Base-by-base conservation (phyloP, 345 rosid genomes). In the Salix purpurea region DNA sequence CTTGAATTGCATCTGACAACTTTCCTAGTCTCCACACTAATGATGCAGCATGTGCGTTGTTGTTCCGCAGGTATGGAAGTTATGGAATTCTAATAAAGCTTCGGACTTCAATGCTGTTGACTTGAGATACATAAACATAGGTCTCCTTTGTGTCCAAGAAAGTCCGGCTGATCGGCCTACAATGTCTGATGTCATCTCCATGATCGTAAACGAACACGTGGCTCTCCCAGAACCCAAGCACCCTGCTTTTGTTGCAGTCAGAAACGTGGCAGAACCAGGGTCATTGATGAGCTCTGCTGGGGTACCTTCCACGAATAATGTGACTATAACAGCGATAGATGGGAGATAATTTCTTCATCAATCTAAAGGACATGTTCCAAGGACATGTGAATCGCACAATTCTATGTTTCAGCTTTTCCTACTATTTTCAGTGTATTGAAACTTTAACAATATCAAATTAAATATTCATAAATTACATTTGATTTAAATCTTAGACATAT, bases 121-220 rank as follows among this genome's bases (percentile, higher is more conserved):
- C 8, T 24, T 54, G 61, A 14, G 61, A 54, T 54, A 19, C 61
- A 18, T 54, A 15, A 54, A 54, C 61, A 54, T 54, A n/a, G 61
- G 61, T 0, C 61, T 54, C 16, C 61, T 54, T 54, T 54, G 61
- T 19, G 61, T 54, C 44, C 76, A 73, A 19, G 76, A 73, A 28
- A 52, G 62, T 40, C 76, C 76, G 3, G 6, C 6, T 61, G 76
- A 62, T 40, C 58, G 76, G 40, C 76, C 76, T 23, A 73, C 69
- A 39, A 73, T 62, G 69, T 73, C 69, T 26, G 40, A 37, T 66
- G 76, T 73, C 32, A 56, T 73, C 7, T n/a, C 40, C 37, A 62
- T 73, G 69, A 42, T 73, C 37, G 62, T 16, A 11, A 42, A 36
- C 28, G 76, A 73, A 60, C 24, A 50, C 42, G 56, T 28, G 26